Evolutionary conservation across 2,329 filamentous ascomycete species (phyloP), one percentile per base, ranked within the genome.

Genomic region (Basipetospora chlamydospora): DNA sequence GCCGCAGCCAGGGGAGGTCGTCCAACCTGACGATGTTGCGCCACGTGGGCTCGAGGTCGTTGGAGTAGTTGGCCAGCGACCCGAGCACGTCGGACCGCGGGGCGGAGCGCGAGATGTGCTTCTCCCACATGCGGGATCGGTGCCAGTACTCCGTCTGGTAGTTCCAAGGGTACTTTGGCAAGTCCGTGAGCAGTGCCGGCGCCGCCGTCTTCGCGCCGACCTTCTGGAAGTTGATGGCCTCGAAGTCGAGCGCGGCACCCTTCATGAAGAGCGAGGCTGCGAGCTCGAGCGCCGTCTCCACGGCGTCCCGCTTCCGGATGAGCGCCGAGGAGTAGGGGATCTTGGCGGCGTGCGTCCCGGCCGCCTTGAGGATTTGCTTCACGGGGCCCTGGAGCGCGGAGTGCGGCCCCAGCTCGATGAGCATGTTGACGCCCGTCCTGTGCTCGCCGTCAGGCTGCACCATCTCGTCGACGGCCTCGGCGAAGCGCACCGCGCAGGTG

Each of bases 1-100:
- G 66, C 30, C 66, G 59, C 5, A 73, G 56, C 58, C 75, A 78
- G 2, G 76, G 67, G 0, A 68, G 46, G 39, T 69, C 63, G 26
- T 66, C 61, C 1, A 61, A 43, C 9, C 56, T 56, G 21, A 70
- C 46, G 17, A 63, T 55, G 39, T 66, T 67, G 26, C 65, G 55
- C 66, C 66, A 70, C 0, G 53, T 60, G 0, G 63, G 63, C 44
- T 66, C 61, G 3, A 59, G 43, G 8, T 63, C 59, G 33, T 52
- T 65, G 11, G 55, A 64, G 31, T 57, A 57, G 40, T 61, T 57
- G 9, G 59, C 60, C 17, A 60, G 46, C 2, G 57, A 51, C 5
- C 67, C 67, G 3, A 70, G 53, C 3, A 70, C 51, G 26, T 68
- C 63, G 39, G 61, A 62, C 2, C 61, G 54, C 1, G 50, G 47